Evolutionary conservation across 2,329 filamentous ascomycete species (phyloP), one percentile per base, ranked within the genome.

Genomic region (Arthrocladium fulminans): DNA sequence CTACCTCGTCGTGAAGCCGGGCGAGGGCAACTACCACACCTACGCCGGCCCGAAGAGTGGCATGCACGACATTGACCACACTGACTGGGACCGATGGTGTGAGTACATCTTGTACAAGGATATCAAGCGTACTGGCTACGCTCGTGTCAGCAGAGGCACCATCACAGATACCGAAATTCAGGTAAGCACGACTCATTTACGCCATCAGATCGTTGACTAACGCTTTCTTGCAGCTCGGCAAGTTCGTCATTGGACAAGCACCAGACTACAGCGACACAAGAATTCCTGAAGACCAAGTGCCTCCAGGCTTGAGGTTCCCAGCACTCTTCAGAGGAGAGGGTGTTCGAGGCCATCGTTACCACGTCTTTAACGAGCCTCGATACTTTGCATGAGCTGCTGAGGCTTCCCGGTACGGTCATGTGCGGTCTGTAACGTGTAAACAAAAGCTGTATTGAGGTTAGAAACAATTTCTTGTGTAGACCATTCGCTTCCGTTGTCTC

Each of bases 91-190:
- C 66, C 76, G 92, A 48, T 98, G 92, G 92, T 98, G 92, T 72
- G 90, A 98, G 72, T 98, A 98, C 67, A 96, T 98, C 56, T 72
- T 98, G 22, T 98, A 88, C 75, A 96, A 96, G 73, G 82, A 82
- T 10, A 69, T 98, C 53, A 83, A 82, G 67, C 78, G 90, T 53
- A 83, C 85, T 0, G 90, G 88, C 1, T 98, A 98, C 64, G 92
- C 92, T 3, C 75, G 92, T 47, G 83, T 98, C 45, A 90, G 84
- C 60, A 77, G 92, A 59, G 82, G 83, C 58, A 94, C 87, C 1
- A 97, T 98, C 58, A 98, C 92, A 10, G 92, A 98, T 64, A 98
- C 92, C 2, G 92, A 98, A 69, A 74, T 98, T 48, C 92, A 98
- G 74, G 86, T 81, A 70, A 61, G 71, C 60, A 51, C 15, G 20